Percentiles rank a stretch among this genome's conserved stretches.
Evolutionary conservation across 1,139 yeast genomes (phyloP).

Genomic region (Candida anutae): DNA sequence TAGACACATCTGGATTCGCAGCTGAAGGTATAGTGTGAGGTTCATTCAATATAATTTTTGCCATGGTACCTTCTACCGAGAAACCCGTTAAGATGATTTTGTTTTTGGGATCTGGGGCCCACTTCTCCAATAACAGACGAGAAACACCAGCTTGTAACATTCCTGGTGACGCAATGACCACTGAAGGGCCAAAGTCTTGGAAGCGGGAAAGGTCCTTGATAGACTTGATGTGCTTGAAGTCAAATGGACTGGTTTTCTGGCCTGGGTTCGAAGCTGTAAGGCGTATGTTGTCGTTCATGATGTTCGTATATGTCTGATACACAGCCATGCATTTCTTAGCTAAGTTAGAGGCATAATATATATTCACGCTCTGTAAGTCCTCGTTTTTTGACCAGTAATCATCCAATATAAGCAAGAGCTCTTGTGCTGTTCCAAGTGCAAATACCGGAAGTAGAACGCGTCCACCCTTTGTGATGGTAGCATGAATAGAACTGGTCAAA

Average conservation of each 20-base stretch:
- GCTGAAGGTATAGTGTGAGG: conserved; percentile 84
- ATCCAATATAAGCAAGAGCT: conserved; percentile 76
- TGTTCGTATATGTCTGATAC: conserved; percentile 90
- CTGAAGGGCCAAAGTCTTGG: conserved; percentile 94
- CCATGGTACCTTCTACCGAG: conserved; percentile 98
- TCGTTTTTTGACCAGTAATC: conserved; percentile 89
- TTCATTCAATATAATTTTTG: conserved; percentile 78
- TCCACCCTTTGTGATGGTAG: conserved; percentile 84
- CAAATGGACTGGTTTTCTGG: conserved; percentile 65
- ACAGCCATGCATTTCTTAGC: conserved; percentile 97
- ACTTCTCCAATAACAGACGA: conserved; percentile 79
- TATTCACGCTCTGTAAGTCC: conserved; percentile 74
- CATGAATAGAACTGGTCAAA: conserved; percentile 73
- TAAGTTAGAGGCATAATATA: conserved; percentile 85
- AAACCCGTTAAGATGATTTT: conserved; percentile 88
- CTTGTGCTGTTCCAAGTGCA: conserved; percentile 96
- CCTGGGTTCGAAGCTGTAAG: conserved; percentile 45
- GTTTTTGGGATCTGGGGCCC: conserved; percentile 97
- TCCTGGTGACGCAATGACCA: conserved; percentile 95
- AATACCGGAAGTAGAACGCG: conserved; percentile 89
- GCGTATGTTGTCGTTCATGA: conserved; percentile 91
- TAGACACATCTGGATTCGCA: conserved; percentile 68
- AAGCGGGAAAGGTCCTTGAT: conserved; percentile 74
- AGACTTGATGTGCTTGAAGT: conserved; percentile 77
- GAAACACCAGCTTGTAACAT: conserved; percentile 96